Evolutionary conservation across 345 rosid species (phyloP), one percentile per base, ranked within the genome.

Genomic region (Citrus maxima): DNA sequence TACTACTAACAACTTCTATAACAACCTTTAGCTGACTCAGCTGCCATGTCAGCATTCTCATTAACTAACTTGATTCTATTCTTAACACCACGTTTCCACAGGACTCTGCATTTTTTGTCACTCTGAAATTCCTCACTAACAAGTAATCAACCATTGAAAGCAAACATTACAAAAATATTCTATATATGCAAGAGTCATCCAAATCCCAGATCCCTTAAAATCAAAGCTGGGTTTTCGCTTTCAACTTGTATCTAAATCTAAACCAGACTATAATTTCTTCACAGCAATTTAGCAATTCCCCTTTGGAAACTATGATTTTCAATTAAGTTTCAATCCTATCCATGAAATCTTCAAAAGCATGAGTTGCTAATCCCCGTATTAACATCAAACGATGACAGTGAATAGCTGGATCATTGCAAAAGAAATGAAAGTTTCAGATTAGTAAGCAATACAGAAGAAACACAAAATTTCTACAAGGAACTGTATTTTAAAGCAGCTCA

Each of bases 401-500:
- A 42, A 42, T 42, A 42, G 49, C 14, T 10, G 49, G 4, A 10
- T 42, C 49, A 42, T 42, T 42, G 51, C 51, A 3, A 46, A 46
- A 46, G 5, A 46, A 46, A 46, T 46, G 51, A 46, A 46, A 46
- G 51, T 3, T 46, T 46, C 51, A 13, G 1, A 46, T 46, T 46
- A 12, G 4, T 46, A 46, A 46, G 51, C 51, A 12, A 46, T 42
- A 0, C 51, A 42, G 51, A 10, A 51, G 21, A 4, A 70, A 49
- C 12, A 70, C 13, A 37, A 70, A 46, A 70, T 70, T 16, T 64
- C 68, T 64, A 32, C 9, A 32, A 30, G 7, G 38, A 30, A 64
- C 21, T 51, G 9, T 28, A 30, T 18, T 27, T 35, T 34, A 54
- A 65, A 30, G 32, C 5, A 22, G 46, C 82, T 80, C 60, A 89